A percentile compares a stretch with the other conserved stretches of the same genome.
phyloP scores from a whole-genome alignment of 2,329 filamentous ascomycete species.

The Xylariaceae sp. region DNA sequence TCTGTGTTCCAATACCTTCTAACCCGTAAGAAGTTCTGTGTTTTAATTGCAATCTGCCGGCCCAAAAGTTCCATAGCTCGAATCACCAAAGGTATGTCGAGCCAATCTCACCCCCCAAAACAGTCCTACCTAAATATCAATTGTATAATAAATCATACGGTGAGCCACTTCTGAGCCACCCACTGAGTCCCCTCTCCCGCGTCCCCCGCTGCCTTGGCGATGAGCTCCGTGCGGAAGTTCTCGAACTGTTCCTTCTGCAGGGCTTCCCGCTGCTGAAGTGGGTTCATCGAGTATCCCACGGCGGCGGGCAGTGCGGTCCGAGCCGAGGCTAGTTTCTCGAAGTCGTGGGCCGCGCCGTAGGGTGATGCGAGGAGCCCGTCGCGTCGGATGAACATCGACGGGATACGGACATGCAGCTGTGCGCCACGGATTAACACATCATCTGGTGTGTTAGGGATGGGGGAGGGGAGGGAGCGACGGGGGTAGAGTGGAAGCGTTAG shows the following conservation, averaged over 20 bases:
- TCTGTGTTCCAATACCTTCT: no score
- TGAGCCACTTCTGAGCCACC: conserved; percentile 44
- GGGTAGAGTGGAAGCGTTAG: conserved; percentile 46
- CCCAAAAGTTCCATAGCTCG: no score
- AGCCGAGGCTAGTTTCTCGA: conserved; percentile 32
- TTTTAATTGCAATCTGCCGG: no score
- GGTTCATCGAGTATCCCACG: conserved; percentile 42
- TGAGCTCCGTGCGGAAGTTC: conserved; percentile 45
- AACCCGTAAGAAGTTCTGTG: no score
- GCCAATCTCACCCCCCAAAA: no score
- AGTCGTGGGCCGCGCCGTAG: conserved; percentile 39
- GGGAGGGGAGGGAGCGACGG: not conserved
- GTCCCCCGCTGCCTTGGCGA: conserved; percentile 44
- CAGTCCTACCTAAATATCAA: no score
- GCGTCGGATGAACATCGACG: conserved; percentile 63
- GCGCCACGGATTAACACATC: not conserved
- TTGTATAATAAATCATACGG: conserved; percentile 33
- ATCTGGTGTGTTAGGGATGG: not conserved
- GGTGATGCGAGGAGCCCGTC: conserved; percentile 53
- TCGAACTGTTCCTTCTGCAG: conserved; percentile 51
- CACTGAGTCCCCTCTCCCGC: conserved; percentile 42
- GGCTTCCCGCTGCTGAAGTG: conserved; percentile 52
- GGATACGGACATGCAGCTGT: conserved; percentile 60
- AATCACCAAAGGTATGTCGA: no score
- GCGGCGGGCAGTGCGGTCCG: conserved; percentile 39